Evolutionary conservation across 164 flowering plant genomes (phyloP), one percentile per base, ranked within the genome.

Genomic region (Chloranthus sessilifolius): DNA sequence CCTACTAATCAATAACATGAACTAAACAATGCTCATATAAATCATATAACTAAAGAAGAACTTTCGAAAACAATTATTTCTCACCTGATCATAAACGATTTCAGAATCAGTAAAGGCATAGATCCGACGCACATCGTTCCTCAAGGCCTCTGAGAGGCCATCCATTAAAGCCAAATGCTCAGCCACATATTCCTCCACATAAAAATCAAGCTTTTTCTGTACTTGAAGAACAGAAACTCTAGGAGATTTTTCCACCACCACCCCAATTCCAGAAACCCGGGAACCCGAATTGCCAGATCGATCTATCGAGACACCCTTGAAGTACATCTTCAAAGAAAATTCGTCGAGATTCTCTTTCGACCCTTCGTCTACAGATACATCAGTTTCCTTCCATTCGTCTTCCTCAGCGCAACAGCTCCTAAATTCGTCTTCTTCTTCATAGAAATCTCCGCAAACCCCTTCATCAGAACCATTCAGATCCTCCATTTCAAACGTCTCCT

Each of bases 111-210:
- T 90, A 60, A 76, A 79, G 7, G 91, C 91, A 42, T 57, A 61
- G 2, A 88, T 77, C n/a, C 77, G 58, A 17, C 50, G 65, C 47
- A 58, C 57, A 0, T 78, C 73, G 22, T 57, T 68, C 47, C 61
- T 63, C 48, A 64, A 20, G 33, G 83, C 91, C 64, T 68, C 91
- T 22, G 63, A 43, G 28, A 88, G 67, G 41, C 89, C 96, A 63
- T 88, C 96, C 79, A 88, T 66, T 60, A 88, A 70, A 46, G 96
- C 96, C 40, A 88, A 66, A 62, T 78, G 86, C 43, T 86, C 80
- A 29, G 85, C 94, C 49, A 90, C 88, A 1, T 58, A 53, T 53
- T 81, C 88, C 36, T 84, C 94, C 7, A 79, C 94, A 70, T 62
- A 81, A 52, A 86, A 82, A 55, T 86, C 88, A 25, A 90, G 85